These are phyloP conservation scores for Amanita exitialis DNA, from an alignment of 768 basidiomycete species.

Conservation along the genomic window DNA sequence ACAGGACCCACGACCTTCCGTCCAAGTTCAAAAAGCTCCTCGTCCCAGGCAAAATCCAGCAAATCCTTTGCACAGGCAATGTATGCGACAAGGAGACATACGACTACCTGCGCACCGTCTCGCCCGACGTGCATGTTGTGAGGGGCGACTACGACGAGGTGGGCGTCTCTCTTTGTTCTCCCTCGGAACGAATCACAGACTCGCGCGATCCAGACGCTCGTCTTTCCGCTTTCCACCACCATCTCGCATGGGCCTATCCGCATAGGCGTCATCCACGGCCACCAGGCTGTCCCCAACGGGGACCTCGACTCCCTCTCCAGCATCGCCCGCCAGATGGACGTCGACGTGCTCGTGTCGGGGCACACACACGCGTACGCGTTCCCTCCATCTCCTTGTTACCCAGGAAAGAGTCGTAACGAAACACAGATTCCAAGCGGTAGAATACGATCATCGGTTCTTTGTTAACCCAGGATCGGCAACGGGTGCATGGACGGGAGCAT, in stretches of 20 bases:
- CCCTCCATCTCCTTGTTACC: not conserved
- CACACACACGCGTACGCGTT: conserved; percentile 83
- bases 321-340: conserved; percentile 93
- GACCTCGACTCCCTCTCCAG: conserved; percentile 85
- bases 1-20: conserved; percentile 82
- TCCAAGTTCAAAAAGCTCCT: conserved; percentile 95
- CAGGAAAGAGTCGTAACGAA: not conserved
- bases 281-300: conserved; percentile 87
- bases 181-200: not conserved
- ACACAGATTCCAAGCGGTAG: conserved; percentile 84
- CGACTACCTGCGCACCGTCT: conserved; percentile 92
- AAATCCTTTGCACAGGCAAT: conserved; percentile 96
- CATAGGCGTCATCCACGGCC: conserved; percentile 90
- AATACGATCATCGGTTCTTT: conserved; percentile 87
- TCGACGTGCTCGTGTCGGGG: conserved; percentile 89
- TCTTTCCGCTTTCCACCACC: conserved; percentile 73
- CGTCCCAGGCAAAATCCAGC: conserved; percentile 93
- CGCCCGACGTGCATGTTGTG: conserved; percentile 86
- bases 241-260: conserved; percentile 78
- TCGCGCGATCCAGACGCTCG: conserved; percentile 43
- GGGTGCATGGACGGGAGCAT: conserved; percentile 83
- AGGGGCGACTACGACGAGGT: conserved; percentile 96
- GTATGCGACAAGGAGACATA: conserved; percentile 96
- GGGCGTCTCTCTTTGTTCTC: not conserved
- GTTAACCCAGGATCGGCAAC: conserved; percentile 94